Conservation (phyloP, 257 asterid genomes). For the Przewalskia tangutica region DNA sequence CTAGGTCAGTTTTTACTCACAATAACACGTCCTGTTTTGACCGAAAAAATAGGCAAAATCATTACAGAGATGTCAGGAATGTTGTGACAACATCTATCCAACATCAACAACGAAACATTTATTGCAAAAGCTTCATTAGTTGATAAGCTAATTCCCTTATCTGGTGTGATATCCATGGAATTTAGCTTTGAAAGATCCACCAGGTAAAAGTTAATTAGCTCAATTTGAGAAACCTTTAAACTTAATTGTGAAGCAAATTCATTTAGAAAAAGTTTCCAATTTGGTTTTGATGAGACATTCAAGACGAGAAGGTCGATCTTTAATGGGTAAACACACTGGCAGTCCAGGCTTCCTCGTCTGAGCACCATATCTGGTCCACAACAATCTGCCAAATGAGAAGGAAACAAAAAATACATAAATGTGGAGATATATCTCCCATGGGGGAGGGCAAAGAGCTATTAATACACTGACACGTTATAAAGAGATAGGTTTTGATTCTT, state of each 20-base stretch:
- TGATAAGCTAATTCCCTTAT: conserved; percentile 59
- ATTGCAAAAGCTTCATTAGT: conserved; percentile 53
- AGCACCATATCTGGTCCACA: conserved; percentile 77
- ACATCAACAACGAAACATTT: too few species aligned
- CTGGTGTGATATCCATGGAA: conserved; percentile 90
- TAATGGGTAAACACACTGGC: conserved; percentile 82
- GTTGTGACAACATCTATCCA: too few species aligned
- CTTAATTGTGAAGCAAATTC: conserved; percentile 73
- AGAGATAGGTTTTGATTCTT: background rate
- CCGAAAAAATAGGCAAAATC: too few species aligned
- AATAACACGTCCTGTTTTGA: too few species aligned
- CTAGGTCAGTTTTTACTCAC: too few species aligned
- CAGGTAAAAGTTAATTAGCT: conserved; percentile 78
- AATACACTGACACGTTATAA: background rate
- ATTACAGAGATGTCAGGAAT: too few species aligned
- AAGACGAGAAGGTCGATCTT: conserved; percentile 78
- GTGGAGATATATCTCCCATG: background rate
- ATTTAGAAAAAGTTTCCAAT: conserved; percentile 63
- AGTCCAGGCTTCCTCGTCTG: conserved; percentile 63
- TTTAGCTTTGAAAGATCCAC: conserved; percentile 69
- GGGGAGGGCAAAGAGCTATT: background rate
- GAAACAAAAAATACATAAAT: conserved; percentile 8
- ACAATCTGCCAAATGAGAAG: conserved; percentile 46
- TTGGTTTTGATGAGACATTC: conserved; percentile 72
- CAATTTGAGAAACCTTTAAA: conserved; percentile 71